Evolutionary conservation across 192 early-diverging fungal species (phyloP).

Genomic region (Backusella liffmaniae): DNA sequence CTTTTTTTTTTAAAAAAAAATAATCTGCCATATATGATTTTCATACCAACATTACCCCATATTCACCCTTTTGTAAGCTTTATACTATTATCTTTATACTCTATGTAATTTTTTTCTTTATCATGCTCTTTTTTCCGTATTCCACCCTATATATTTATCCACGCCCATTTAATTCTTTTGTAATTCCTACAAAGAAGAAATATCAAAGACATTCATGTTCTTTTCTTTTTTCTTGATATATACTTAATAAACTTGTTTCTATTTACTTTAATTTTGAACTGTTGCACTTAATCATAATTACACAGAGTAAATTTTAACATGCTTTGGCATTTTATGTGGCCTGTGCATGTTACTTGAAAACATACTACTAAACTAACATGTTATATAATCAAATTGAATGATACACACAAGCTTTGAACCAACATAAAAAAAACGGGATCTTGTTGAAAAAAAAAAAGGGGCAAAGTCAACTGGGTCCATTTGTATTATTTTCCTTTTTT

Average conservation of each 20-base stretch:
- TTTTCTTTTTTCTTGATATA: not conserved
- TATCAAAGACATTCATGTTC: not conserved
- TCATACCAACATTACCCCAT: constrained; percentile 1
- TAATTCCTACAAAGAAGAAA: not conserved
- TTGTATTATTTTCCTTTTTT: too few species aligned
- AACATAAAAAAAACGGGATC: too few species aligned
- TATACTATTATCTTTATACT: not conserved
- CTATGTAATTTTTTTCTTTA: not conserved
- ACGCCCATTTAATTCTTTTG: not conserved
- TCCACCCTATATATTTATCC: not conserved
- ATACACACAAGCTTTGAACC: not conserved
- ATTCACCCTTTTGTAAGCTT: constrained; percentile 2
- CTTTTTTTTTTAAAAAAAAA: not conserved
- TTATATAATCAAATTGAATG: not conserved
- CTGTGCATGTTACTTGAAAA: not conserved
- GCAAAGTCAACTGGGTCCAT: too few species aligned
- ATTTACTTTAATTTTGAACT: not conserved
- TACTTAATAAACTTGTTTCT: not conserved
- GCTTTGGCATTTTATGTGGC: not conserved
- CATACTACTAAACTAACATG: not conserved
- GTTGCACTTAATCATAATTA: not conserved
- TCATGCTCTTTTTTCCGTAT: constrained; percentile 1
- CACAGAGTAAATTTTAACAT: not conserved
- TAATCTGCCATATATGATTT: constrained; percentile 3
- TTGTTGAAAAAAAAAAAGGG: too few species aligned